Evolutionary conservation across 2,329 filamentous ascomycete genomes (phyloP).

Genomic region (Daldinia sp.): DNA sequence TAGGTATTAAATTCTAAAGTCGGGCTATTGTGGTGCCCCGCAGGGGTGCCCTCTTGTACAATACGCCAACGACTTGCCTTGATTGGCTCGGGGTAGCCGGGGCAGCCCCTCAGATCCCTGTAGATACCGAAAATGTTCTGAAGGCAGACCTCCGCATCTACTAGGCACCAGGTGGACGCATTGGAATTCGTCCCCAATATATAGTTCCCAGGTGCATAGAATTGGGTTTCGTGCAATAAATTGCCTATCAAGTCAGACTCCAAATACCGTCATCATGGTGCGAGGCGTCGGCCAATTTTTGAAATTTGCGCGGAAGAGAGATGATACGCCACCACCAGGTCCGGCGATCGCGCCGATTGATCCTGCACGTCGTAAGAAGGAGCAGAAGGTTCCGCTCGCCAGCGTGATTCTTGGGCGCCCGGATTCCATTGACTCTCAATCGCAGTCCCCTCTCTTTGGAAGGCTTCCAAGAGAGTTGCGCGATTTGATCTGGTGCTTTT

Average conservation of each 20-base stretch:
- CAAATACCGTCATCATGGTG: too few species aligned
- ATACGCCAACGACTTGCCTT: too few species aligned
- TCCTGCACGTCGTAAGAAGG: neutral
- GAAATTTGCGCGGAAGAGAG: neutral
- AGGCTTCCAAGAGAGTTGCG: conserved; percentile 42
- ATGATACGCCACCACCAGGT: neutral
- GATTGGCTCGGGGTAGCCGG: neutral
- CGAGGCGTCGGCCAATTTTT: neutral
- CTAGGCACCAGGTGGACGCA: neutral
- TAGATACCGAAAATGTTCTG: too few species aligned
- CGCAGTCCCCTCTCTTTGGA: conserved; percentile 33
- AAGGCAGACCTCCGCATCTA: neutral
- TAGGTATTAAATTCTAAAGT: too few species aligned
- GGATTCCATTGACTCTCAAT: conserved; percentile 29
- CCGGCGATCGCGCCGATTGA: neutral
- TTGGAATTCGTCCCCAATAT: neutral
- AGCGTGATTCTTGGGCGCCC: conserved; percentile 8
- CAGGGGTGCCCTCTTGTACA: too few species aligned
- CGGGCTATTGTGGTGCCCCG: too few species aligned
- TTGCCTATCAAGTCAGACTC: too few species aligned
- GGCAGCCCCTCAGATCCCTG: too few species aligned
- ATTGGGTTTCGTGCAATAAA: too few species aligned
- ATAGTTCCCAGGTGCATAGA: too few species aligned
- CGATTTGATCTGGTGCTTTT: conserved; percentile 41
- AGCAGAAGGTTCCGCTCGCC: conserved; percentile 23